Base-by-base conservation (phyloP, 106 monocot species). In the Alisma plantagoaquatica region DNA sequence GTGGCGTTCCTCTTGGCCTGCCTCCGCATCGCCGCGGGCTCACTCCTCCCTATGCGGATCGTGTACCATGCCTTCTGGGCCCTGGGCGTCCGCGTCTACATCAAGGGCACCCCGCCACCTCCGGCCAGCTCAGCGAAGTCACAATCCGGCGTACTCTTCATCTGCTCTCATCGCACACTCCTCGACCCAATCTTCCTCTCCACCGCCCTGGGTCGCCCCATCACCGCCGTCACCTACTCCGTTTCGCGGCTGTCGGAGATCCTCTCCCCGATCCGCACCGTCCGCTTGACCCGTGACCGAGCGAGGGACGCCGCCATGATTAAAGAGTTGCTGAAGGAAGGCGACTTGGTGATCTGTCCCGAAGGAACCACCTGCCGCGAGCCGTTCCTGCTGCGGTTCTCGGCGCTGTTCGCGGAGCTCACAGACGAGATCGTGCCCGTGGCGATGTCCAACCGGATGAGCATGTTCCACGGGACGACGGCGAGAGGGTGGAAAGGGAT, bases 281-380 rank as follows among this genome's bases (percentile, higher is more conserved):
- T 81, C 15, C 46, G 68, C 27, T 74, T 90, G 43, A 68, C 72
- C 46, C 77, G 91, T 2, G 81, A 84, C 62, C 70, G 91, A 3
- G 56, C 62, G 27, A 27, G 42, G n/a, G 91, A 91, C 45, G 84
- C 84, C 10, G 65, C 72, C 53, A 84, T 75, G 74, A 91, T 91
- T 50, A 55, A 66, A 43, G 26, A 38, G 15, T 53, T 91, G 17
- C 69, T 91, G 1, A 63, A 54, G 30, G 75, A 77, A 16, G 91
- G n/a, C n/a, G n/a, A n/a, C n/a, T n/a, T n/a, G n/a, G n/a, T n/a
- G n/a, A 75, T 87, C 23, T 87, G 81, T 62, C 86, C 86, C 8
- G 81, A 87, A 49, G 86, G 86, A 17, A 87, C 86, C 0, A 81
- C 86, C 1, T 87, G 86, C 64, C 63, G 81, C 1, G 86, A 87